Conservation (phyloP, 2,329 filamentous ascomycete genomes). For the Colletotrichum phormii region DNA sequence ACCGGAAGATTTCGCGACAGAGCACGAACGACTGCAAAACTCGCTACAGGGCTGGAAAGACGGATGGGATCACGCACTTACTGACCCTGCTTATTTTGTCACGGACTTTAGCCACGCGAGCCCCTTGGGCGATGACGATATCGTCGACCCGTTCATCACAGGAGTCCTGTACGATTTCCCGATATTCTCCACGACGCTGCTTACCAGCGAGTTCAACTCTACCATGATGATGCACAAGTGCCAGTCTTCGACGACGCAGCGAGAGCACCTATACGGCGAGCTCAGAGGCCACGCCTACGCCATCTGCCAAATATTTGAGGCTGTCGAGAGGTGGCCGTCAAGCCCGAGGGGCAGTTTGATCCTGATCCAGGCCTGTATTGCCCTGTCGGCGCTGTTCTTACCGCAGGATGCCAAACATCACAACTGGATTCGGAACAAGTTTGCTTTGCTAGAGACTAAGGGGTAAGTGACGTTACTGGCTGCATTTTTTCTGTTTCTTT, state of each 20-base stretch:
- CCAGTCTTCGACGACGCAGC: conserved; percentile 71
- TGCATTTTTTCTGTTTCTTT: conserved; percentile 12
- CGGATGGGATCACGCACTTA: conserved; percentile 71
- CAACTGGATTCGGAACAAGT: conserved; percentile 83
- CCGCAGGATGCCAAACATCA: conserved; percentile 78
- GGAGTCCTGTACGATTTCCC: conserved; percentile 77
- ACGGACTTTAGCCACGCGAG: conserved; percentile 69
- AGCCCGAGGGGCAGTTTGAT: conserved; percentile 78
- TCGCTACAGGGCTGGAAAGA: conserved; percentile 62
- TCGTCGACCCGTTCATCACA: conserved; percentile 79
- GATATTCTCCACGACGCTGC: conserved; percentile 79
- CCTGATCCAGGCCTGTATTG: conserved; percentile 79
- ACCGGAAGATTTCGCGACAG: conserved; percentile 71
- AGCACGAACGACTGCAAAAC: conserved; percentile 67
- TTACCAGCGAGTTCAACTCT: conserved; percentile 81
- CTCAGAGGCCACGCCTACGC: conserved; percentile 73
- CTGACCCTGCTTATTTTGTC: conserved; percentile 71
- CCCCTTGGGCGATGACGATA: conserved; percentile 68
- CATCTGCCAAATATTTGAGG: conserved; percentile 83
- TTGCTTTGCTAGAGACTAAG: conserved; percentile 80
- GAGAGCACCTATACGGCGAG: conserved; percentile 63
- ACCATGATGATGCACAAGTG: conserved; percentile 84
- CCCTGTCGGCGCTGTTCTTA: conserved; percentile 83
- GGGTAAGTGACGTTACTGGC: conserved; percentile 70
- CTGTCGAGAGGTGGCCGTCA: conserved; percentile 77